These are phyloP conservation scores for Vickermania spadyakhi DNA, from an alignment of 208 protist species.

Conservation along the genomic window DNA sequence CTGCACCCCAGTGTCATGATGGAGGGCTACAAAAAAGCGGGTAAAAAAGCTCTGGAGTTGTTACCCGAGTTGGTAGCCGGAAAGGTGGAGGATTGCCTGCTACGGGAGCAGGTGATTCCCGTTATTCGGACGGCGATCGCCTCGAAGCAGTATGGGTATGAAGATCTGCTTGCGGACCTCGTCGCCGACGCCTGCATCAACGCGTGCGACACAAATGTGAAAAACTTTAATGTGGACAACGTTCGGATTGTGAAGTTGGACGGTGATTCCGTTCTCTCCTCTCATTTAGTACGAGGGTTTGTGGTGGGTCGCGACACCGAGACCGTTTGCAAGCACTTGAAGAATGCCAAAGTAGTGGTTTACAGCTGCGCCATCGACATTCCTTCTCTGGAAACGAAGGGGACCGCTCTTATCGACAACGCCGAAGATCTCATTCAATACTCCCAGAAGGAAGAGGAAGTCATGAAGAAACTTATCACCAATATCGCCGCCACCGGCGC, in stretches of 20 bases:
- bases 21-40: slow-evolving; percentile 95
- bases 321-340: slow-evolving; percentile 88
- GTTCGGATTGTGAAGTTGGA: slow-evolving; percentile 98
- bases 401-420: slow-evolving; percentile 95
- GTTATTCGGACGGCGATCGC: slow-evolving; percentile 83
- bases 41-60: slow-evolving; percentile 88
- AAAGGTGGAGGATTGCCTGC: slow-evolving; percentile 76
- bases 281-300: slow-evolving; percentile 95
- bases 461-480: slow-evolving; percentile 96
- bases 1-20: slow-evolving; percentile 98
- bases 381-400: slow-evolving; percentile 97
- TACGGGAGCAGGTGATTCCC: slow-evolving; percentile 63
- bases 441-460: slow-evolving; percentile 95
- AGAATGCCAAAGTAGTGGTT: slow-evolving; percentile 97
- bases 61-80: slow-evolving; percentile 60
- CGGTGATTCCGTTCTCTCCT: slow-evolving; percentile 93
- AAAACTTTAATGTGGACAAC: slow-evolving; percentile 99
- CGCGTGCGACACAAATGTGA: slow-evolving; percentile 94
- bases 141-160: slow-evolving; percentile 97
- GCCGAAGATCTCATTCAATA: slow-evolving; percentile 98
- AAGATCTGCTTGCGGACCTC: slow-evolving; percentile 91
- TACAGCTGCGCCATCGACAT: slow-evolving; percentile 97
- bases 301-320: slow-evolving; percentile 93
- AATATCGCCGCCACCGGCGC: slow-evolving; percentile 94
- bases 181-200: slow-evolving; percentile 95